Percentiles rank a stretch among this genome's conserved stretches.
These are phyloP conservation scores for Naganishia friedmannii DNA, from an alignment of 768 basidiomycete species.

Conservation along the genomic window DNA sequence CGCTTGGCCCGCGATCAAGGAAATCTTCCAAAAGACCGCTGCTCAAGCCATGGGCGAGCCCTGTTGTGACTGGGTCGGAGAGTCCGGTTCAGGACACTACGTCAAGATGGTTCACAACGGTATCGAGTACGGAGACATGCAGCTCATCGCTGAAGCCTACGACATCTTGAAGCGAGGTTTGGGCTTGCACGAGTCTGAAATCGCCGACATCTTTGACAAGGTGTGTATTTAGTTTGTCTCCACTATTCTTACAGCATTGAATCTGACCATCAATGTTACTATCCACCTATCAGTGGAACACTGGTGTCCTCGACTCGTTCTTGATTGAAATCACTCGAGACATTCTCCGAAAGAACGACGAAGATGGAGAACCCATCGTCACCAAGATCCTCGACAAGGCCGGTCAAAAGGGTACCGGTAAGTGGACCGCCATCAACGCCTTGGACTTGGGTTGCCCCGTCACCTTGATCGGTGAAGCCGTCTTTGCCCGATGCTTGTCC, in stretches of 20 bases:
- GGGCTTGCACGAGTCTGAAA: slow-evolving; percentile 78
- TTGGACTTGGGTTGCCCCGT: slow-evolving; percentile 80
- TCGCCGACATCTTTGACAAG: slow-evolving; percentile 84
- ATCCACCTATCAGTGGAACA: slow-evolving; percentile 62
- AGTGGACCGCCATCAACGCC: slow-evolving; percentile 96
- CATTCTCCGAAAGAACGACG: slow-evolving; percentile 94
- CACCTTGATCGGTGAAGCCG: slow-evolving; percentile 97
- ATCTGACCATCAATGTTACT: neutral
- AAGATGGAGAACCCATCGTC: slow-evolving; percentile 86
- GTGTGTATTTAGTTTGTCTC: slow-evolving; percentile 30
- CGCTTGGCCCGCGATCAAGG: slow-evolving; percentile 95
- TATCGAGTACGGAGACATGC: slow-evolving; percentile 99
- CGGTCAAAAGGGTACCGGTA: slow-evolving; percentile 96
- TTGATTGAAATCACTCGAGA: slow-evolving; percentile 96
- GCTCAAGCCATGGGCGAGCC: slow-evolving; percentile 93
- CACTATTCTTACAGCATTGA: neutral
- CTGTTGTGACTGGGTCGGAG: slow-evolving; percentile 99
- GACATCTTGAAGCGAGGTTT: slow-evolving; percentile 93
- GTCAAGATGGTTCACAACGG: slow-evolving; percentile 99
- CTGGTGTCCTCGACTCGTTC: slow-evolving; percentile 98
- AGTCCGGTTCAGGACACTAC: slow-evolving; percentile 84
- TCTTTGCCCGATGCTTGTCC: slow-evolving; percentile 96
- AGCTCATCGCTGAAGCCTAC: slow-evolving; percentile 96
- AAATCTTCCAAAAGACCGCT: slow-evolving; percentile 97
- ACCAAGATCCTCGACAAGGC: slow-evolving; percentile 92